Conservation (phyloP, 495 filamentous ascomycete genomes). For the Penicillium antarcticum region DNA sequence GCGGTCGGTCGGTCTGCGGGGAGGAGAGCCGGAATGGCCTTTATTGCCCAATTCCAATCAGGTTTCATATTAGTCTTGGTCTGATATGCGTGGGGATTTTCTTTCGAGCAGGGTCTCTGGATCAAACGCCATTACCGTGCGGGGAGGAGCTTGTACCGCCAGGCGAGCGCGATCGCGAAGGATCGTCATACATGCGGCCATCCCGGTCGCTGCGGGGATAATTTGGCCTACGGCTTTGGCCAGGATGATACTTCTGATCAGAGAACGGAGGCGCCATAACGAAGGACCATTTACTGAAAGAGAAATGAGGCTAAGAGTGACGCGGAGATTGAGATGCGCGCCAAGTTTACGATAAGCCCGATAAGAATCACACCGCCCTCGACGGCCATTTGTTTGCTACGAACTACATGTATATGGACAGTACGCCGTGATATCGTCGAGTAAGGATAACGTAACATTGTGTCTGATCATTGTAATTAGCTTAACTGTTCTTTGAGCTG, state of each 20-base stretch:
- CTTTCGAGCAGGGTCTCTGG: conserved; percentile 3
- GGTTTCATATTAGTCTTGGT: conserved; percentile 22
- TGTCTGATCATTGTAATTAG: no score
- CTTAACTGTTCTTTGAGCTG: no score
- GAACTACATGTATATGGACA: no score
- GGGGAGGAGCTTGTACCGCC: conserved; percentile 45
- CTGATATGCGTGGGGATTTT: conserved; percentile 2
- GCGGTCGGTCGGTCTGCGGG: conserved; percentile 39
- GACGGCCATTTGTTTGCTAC: conserved; percentile 7
- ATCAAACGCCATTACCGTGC: conserved; percentile 29
- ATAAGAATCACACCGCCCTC: not conserved
- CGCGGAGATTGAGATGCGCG: not conserved
- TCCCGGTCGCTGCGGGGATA: conserved; percentile 38
- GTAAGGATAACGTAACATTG: no score
- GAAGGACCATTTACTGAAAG: not conserved
- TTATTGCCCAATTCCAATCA: conserved; percentile 8
- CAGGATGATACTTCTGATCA: conserved; percentile 29
- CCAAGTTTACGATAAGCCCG: conserved; percentile 1
- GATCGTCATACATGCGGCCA: conserved; percentile 51
- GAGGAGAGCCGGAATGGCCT: conserved; percentile 41
- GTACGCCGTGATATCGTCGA: no score
- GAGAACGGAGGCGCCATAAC: conserved; percentile 33
- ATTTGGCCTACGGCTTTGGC: conserved; percentile 23
- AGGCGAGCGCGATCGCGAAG: conserved; percentile 43
- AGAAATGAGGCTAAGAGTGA: conserved; percentile 1